These are phyloP conservation scores for Annulohypoxylon nitens DNA, from an alignment of 495 filamentous ascomycete genomes.

Conservation along the genomic window DNA sequence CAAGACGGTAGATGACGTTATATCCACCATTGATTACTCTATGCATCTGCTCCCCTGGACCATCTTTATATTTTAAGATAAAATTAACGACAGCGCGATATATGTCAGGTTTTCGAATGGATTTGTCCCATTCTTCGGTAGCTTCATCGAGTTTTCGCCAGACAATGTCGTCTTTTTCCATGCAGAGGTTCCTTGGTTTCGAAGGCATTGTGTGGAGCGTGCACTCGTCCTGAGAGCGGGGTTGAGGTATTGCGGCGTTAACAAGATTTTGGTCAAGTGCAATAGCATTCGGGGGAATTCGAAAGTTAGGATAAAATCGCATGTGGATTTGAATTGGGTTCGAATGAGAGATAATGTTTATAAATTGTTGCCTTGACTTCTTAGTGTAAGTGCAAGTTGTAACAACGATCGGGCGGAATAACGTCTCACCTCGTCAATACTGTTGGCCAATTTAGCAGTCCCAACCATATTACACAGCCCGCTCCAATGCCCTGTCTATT, in stretches of 20 bases:
- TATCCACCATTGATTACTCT: conserved; percentile 46
- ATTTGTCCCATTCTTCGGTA: conserved; percentile 41
- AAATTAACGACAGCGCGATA: conserved; percentile 8
- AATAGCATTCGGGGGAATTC: not conserved
- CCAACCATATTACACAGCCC: not conserved
- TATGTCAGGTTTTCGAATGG: conserved; percentile 13
- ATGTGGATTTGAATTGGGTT: not conserved
- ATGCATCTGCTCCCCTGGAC: conserved; percentile 2
- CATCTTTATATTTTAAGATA: conserved; percentile 3
- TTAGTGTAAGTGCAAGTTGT: not conserved
- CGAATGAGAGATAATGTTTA: too few relatives aligned
- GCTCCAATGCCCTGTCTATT: not conserved
- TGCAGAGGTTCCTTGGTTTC: conserved; percentile 21
- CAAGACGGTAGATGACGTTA: conserved; percentile 46
- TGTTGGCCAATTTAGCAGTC: not conserved
- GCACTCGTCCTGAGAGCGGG: not conserved
- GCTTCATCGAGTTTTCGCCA: conserved; percentile 49
- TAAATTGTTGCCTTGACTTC: too few relatives aligned
- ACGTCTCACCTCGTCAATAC: not conserved
- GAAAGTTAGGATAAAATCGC: not conserved
- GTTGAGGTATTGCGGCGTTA: not conserved
- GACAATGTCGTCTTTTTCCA: conserved; percentile 47
- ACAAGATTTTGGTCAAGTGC: not conserved
- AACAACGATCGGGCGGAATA: not conserved
- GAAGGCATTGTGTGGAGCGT: conserved; percentile 18